A percentile compares a stretch with the other conserved stretches of the same genome.
Conservation (phyloP, 805 yeast genomes). For the Kluyveromyces dobzhanskii region DNA sequence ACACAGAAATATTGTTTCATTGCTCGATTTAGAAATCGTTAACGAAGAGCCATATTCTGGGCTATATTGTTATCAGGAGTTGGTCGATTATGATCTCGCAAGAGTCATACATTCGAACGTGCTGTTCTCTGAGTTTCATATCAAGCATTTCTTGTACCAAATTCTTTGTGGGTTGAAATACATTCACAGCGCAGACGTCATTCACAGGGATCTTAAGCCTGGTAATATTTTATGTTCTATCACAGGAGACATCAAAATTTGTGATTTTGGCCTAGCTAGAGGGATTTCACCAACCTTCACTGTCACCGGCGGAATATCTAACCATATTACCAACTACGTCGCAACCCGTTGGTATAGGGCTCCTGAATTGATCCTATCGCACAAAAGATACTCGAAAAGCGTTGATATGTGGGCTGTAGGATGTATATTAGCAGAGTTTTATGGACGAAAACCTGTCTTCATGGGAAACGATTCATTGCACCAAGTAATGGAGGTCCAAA, state of each 20-base stretch:
- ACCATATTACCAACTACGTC: conserved; percentile 70
- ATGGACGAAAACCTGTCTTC: conserved; percentile 72
- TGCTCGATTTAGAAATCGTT: conserved; percentile 69
- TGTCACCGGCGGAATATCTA: conserved; percentile 25
- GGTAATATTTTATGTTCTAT: conserved; percentile 74
- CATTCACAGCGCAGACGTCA: conserved; percentile 85
- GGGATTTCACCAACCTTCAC: conserved; percentile 42
- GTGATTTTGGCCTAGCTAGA: conserved; percentile 91
- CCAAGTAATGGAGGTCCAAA: conserved; percentile 62
- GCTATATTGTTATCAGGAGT: conserved; percentile 79
- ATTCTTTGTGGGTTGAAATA: conserved; percentile 79
- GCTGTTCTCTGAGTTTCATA: conserved; percentile 77
- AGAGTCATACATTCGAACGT: conserved; percentile 70
- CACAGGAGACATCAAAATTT: conserved; percentile 71
- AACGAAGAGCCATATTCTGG: conserved; percentile 68
- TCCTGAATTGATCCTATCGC: conserved; percentile 72
- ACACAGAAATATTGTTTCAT: conserved; percentile 69
- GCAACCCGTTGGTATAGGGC: conserved; percentile 96
- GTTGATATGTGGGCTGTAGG: conserved; percentile 95
- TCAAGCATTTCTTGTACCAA: conserved; percentile 69
- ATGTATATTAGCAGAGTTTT: conserved; percentile 79
- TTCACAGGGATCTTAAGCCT: conserved; percentile 89
- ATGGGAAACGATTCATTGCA: conserved; percentile 64
- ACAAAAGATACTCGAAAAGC: conserved; percentile 49
- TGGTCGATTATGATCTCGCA: conserved; percentile 74